phyloP scores from a whole-genome alignment of 495 filamentous ascomycete genomes.

The Pyrenula aspistea region DNA sequence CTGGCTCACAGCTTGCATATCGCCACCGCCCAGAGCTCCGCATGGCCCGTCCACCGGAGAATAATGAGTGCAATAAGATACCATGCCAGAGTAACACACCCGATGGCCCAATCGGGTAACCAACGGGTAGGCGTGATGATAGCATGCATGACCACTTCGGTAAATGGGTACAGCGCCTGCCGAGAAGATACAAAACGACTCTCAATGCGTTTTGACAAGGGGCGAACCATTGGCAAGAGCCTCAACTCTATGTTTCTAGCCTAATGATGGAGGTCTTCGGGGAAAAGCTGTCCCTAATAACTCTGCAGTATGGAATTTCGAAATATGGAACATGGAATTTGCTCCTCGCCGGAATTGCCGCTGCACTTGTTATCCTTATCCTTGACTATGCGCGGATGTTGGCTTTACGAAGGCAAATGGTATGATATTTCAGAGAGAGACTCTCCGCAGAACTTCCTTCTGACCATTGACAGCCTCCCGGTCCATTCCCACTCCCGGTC shows the following conservation, averaged over 20 bases:
- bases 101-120: too few species aligned
- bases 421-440: not conserved
- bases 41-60: too few species aligned
- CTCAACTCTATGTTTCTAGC: not conserved
- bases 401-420: not conserved
- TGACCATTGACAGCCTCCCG: constrained; percentile 28
- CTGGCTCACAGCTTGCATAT: too few species aligned
- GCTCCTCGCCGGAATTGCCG: not conserved
- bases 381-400: not conserved
- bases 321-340: not conserved
- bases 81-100: too few species aligned
- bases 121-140: not conserved
- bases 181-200: not conserved
- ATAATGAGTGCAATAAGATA: too few species aligned
- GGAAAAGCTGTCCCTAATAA: not conserved
- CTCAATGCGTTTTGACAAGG: not conserved
- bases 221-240: not conserved
- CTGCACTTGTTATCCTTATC: not conserved
- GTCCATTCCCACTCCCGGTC: constrained; percentile 9
- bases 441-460: too few species aligned
- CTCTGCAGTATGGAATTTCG: not conserved
- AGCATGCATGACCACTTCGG: not conserved
- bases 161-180: not conserved
- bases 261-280: not conserved
- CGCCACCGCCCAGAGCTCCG: too few species aligned